A percentile compares a stretch with the other conserved stretches of the same genome.
Evolutionary conservation across 1,284 basidiomycete species (phyloP).

Genomic region (Agaricales sp.): DNA sequence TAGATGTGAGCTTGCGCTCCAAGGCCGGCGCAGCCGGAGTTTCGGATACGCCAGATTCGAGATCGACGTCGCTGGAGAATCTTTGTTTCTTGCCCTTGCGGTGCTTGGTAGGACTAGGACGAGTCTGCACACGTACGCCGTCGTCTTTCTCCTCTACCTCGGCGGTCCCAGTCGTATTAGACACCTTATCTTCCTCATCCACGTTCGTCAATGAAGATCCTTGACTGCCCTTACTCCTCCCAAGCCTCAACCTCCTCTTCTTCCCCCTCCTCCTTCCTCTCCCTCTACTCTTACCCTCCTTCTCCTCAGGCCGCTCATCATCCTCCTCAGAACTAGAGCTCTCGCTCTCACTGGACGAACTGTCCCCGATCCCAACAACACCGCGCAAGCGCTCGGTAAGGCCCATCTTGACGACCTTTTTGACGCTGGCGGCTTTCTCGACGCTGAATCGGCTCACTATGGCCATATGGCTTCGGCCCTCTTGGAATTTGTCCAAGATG

Average conservation of each 20-base stretch:
- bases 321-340: constrained; percentile 13
- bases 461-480: constrained; percentile 87
- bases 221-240: too few species aligned
- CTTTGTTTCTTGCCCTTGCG: too few species aligned
- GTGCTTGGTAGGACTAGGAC: too few species aligned
- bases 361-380: constrained; percentile 57
- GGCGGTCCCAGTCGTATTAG: too few species aligned
- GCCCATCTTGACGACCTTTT: constrained; percentile 58
- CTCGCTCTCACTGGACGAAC: too few species aligned
- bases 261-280: constrained; percentile 11
- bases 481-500: constrained; percentile 86
- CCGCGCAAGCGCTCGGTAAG: constrained; percentile 60
- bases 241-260: constrained; percentile 12
- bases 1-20: constrained; percentile 33
- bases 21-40: too few species aligned
- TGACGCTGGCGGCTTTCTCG: constrained; percentile 51
- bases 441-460: constrained; percentile 67
- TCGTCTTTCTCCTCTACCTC: too few species aligned
- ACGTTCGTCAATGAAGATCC: too few species aligned
- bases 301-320: constrained; percentile 9
- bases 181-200: constrained; percentile 16
- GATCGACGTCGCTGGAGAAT: too few species aligned
- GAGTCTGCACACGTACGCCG: too few species aligned
- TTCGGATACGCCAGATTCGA: too few species aligned
- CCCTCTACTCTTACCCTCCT: constrained; percentile 6